Conservation (phyloP, 2,329 filamentous ascomycete genomes). For the Nannizzia gypsea region DNA sequence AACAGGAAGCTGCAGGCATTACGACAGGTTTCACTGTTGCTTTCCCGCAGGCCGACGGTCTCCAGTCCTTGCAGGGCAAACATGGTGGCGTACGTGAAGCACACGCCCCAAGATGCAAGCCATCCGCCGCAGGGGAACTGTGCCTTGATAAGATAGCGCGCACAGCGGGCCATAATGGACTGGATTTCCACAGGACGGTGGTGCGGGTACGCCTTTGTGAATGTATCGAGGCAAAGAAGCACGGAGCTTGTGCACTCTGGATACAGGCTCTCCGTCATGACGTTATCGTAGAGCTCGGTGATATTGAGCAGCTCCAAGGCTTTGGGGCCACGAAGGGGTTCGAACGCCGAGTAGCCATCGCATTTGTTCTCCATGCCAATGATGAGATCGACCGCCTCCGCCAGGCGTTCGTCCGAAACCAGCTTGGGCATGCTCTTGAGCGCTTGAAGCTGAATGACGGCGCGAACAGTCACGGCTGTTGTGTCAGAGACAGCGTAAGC, state of each 20-base stretch:
- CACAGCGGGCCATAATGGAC: background rate
- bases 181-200: conserved; percentile 12
- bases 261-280: conserved; percentile 14
- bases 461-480: conserved; percentile 7
- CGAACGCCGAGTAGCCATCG: conserved; percentile 12
- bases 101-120: conserved; percentile 13
- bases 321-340: conserved; percentile 6
- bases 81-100: conserved; percentile 15
- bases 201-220: conserved; percentile 6
- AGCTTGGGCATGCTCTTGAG: conserved; percentile 5
- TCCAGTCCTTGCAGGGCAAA: conserved; percentile 12
- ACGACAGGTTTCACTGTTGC: background rate
- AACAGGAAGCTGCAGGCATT: background rate
- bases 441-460: conserved; percentile 8
- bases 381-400: conserved; percentile 9
- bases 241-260: conserved; percentile 15
- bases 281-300: conserved; percentile 10
- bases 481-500: conserved; percentile 8
- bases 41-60: background rate
- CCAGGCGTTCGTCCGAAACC: conserved; percentile 8
- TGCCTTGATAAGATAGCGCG: background rate
- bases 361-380: conserved; percentile 8
- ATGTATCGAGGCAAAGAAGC: conserved; percentile 5
- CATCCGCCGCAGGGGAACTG: conserved; percentile 13
- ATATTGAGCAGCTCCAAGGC: conserved; percentile 13